These are phyloP conservation scores for Cyberlindnera suaveolens DNA, from an alignment of 805 yeast species.

Conservation along the genomic window DNA sequence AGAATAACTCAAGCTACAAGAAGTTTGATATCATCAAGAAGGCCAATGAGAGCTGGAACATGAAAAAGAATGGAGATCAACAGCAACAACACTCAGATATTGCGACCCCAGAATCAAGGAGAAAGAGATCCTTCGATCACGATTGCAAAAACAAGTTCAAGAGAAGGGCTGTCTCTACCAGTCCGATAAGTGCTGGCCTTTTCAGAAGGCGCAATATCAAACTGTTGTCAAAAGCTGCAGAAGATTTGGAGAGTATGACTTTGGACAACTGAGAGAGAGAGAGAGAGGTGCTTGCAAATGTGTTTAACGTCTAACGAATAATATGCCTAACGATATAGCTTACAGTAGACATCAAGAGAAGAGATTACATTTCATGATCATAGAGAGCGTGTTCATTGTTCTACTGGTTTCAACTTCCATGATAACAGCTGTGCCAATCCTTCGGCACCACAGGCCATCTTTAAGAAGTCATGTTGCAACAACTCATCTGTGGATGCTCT, in stretches of 20 bases:
- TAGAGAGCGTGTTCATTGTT: neutral
- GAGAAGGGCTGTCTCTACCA: constrained; percentile 24
- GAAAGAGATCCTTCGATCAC: constrained; percentile 20
- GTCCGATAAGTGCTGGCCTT: constrained; percentile 18
- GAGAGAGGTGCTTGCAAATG: constrained; percentile 5
- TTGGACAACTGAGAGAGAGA: constrained; percentile 28
- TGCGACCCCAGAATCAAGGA: neutral
- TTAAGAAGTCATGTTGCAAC: constrained; percentile 67
- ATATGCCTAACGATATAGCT: neutral
- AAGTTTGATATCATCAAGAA: constrained; percentile 23
- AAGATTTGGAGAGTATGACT: constrained; percentile 22
- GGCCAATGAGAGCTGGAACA: constrained; percentile 25
- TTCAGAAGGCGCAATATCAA: constrained; percentile 16
- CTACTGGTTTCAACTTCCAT: constrained; percentile 29
- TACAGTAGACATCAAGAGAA: neutral
- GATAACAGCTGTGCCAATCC: constrained; percentile 56
- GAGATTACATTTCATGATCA: neutral
- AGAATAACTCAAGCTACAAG: constrained; percentile 5
- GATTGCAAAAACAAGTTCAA: constrained; percentile 10
- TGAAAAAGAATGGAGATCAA: constrained; percentile 11
- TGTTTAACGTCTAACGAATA: neutral
- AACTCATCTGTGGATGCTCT: constrained; percentile 90
- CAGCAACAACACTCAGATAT: constrained; percentile 3
- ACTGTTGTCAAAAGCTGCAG: constrained; percentile 18
- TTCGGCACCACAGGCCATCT: constrained; percentile 52